phyloP scores from a whole-genome alignment of 192 early-diverging fungal species.

The Linnemannia elongata region DNA sequence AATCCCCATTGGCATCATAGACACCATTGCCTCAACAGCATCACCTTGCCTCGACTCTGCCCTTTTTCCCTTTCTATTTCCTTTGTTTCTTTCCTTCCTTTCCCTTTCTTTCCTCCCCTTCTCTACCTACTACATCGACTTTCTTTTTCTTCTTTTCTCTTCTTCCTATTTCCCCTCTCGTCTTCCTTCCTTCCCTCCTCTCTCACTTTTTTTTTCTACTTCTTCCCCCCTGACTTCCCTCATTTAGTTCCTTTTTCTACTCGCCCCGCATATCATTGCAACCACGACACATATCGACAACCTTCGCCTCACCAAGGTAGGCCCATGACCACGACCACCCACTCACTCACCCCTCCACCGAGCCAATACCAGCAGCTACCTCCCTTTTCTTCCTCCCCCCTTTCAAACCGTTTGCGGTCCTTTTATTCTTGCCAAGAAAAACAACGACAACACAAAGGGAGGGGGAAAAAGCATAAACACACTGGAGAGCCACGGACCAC shows the following conservation, averaged over 20 bases:
- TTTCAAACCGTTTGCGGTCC: too few species aligned
- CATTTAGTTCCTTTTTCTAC: not conserved
- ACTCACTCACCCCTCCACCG: not conserved
- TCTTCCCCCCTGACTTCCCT: not conserved
- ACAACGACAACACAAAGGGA: not conserved
- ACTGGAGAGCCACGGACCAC: not conserved
- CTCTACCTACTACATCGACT: too few species aligned
- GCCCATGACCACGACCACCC: not conserved
- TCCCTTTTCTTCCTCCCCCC: not conserved
- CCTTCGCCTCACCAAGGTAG: slow-evolving; percentile 1
- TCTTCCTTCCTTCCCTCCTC: not conserved
- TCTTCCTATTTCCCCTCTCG: not conserved
- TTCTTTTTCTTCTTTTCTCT: not conserved
- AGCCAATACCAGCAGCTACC: not conserved
- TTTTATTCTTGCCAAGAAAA: not conserved
- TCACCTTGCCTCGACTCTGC: not conserved
- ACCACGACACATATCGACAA: not conserved
- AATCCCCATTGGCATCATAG: not conserved
- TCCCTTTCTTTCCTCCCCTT: not conserved
- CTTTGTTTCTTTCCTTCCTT: not conserved
- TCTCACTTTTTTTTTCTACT: not conserved
- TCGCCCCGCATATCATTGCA: slow-evolving; percentile 5
- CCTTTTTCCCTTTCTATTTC: not conserved
- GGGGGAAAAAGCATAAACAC: not conserved
- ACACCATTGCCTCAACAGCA: not conserved